Conservation (phyloP, 495 filamentous ascomycete genomes). For the Penicillium paradoxum region DNA sequence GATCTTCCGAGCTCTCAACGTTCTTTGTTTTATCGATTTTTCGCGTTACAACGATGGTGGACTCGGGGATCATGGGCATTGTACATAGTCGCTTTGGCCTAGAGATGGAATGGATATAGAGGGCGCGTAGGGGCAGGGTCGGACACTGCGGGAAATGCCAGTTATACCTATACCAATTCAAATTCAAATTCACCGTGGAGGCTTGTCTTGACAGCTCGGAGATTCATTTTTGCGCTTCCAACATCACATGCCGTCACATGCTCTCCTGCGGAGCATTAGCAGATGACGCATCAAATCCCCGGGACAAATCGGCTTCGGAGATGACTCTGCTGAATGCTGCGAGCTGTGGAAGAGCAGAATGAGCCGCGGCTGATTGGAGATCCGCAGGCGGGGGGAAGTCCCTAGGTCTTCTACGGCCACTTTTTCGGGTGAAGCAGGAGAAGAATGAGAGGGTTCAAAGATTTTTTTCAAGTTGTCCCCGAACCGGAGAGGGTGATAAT, state of each 20-base stretch:
- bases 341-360: not conserved
- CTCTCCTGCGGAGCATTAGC: no score
- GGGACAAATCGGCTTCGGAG: conserved; percentile 9
- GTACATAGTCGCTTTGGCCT: conserved; percentile 1
- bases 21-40: no score
- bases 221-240: not conserved
- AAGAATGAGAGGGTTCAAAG: no score
- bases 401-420: not conserved
- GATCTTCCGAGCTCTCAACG: no score
- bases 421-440: conserved; percentile 9
- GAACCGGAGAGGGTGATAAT: no score
- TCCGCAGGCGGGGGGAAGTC: not conserved
- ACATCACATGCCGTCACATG: conserved; percentile 16
- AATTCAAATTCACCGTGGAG: not conserved
- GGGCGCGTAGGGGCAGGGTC: not conserved
- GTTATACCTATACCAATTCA: not conserved
- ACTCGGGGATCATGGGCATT: not conserved
- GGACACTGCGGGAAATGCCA: not conserved
- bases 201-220: not conserved
- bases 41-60: not conserved
- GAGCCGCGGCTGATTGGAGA: conserved; percentile 12
- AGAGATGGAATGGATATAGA: not conserved
- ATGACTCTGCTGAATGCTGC: not conserved
- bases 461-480: no score
- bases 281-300: not conserved